These are phyloP conservation scores for Penicillium chermesinum DNA, from an alignment of 495 filamentous ascomycete genomes.

Conservation along the genomic window DNA sequence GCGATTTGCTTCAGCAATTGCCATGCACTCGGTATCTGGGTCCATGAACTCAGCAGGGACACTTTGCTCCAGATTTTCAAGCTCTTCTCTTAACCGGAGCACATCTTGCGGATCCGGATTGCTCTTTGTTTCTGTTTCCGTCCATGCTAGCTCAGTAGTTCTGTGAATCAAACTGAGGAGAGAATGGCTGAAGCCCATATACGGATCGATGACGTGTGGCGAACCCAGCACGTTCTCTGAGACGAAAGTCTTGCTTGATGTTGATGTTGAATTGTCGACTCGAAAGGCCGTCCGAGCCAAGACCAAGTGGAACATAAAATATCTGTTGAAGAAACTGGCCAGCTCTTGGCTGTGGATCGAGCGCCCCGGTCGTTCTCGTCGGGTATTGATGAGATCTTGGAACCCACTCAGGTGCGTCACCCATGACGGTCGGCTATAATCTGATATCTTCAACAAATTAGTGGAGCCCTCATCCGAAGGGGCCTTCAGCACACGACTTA, in stretches of 20 bases:
- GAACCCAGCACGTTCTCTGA: constrained; percentile 7
- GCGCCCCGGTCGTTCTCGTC: constrained; percentile 9
- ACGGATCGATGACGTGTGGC: constrained; percentile 19
- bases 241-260: background rate
- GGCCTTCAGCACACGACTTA: background rate
- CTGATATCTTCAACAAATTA: constrained; percentile 15
- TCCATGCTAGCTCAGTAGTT: constrained; percentile 18
- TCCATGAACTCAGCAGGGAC: constrained; percentile 9
- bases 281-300: constrained; percentile 20
- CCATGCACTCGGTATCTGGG: constrained; percentile 11
- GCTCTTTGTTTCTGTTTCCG: constrained; percentile 3
- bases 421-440: constrained; percentile 23
- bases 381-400: constrained; percentile 13
- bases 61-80: constrained; percentile 15
- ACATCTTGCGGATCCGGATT: background rate
- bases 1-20: constrained; percentile 24
- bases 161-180: constrained; percentile 21
- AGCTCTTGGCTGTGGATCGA: constrained; percentile 15
- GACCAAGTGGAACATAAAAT: constrained; percentile 24
- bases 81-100: constrained; percentile 1
- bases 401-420: constrained; percentile 24
- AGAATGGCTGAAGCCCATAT: constrained; percentile 23
- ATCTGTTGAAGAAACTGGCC: constrained; percentile 20
- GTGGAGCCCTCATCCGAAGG: background rate
- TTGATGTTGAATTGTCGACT: constrained; percentile 3